Evolutionary conservation across 1,284 basidiomycete genomes (phyloP).

Genomic region (Cutaneotrichosporon dermatis): DNA sequence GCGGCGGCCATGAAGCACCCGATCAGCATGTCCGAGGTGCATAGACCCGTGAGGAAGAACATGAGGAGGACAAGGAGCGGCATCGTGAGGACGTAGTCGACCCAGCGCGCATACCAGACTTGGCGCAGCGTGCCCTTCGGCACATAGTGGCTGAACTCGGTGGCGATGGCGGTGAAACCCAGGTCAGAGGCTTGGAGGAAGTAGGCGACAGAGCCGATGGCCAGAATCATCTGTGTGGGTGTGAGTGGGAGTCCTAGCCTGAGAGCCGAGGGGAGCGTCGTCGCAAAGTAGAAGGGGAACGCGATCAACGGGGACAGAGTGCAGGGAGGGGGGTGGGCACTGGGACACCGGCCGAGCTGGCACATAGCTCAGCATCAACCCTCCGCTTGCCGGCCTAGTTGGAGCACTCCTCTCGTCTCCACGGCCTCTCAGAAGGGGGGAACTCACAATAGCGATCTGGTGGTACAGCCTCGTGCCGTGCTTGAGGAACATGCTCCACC

Average conservation of each 20-base stretch:
- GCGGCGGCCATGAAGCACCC: conserved; percentile 57
- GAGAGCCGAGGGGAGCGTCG: too few relatives aligned
- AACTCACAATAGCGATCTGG: conserved; percentile 49
- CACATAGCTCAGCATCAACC: too few relatives aligned
- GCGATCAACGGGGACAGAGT: too few relatives aligned
- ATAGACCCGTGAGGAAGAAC: conserved; percentile 55
- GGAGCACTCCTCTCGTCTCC: too few relatives aligned
- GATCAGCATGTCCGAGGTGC: conserved; percentile 56
- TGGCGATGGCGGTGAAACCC: conserved; percentile 54
- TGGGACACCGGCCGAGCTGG: too few relatives aligned
- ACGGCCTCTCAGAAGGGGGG: too few relatives aligned
- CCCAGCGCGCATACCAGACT: conserved; percentile 56
- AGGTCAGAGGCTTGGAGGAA: conserved; percentile 62
- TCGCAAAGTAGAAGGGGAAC: too few relatives aligned
- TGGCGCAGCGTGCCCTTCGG: conserved; percentile 49
- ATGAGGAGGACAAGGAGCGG: conserved; percentile 57
- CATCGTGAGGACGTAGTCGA: conserved; percentile 58
- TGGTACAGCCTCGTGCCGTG: conserved; percentile 54
- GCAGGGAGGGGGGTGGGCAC: too few relatives aligned
- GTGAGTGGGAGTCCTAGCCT: neutral
- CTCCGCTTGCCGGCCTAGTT: too few relatives aligned
- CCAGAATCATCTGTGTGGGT: conserved; percentile 48
- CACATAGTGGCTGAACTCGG: conserved; percentile 52
- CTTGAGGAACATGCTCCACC: conserved; percentile 49
- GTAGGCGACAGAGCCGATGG: conserved; percentile 51